Base-by-base conservation (phyloP, 768 basidiomycete species). In the Tulasnella sp. region DNA sequence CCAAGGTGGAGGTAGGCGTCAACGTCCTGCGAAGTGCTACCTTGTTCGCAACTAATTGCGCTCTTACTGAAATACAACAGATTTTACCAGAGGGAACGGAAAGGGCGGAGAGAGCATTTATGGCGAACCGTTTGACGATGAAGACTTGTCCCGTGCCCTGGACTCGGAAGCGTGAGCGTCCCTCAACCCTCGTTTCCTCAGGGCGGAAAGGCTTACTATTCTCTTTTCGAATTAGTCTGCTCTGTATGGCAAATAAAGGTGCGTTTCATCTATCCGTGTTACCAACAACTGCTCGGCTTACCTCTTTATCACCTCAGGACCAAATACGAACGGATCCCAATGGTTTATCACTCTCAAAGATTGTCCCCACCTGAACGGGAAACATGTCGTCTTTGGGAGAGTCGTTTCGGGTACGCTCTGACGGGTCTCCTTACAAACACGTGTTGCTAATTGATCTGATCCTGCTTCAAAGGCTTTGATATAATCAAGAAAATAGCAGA, bases 191-290 rank as follows among this genome's bases (percentile, higher is more conserved):
- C 44, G n/a, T 34, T 36, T 1, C 19, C 14, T 24, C 68, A 52
- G 21, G 36, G 38, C 80, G 71, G 48, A 8, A 48, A 21, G 34
- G 56, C 62, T 42, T 34, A 31, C 8, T 76, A 27, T 24, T 14
- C 7, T 27, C 19, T 39, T 71, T 39, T 56, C 31, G 36, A 71
- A 36, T 68, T 16, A 92, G 91, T 18, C 86, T 97, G 38, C 86
- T 97, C 16, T 94, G 94, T 82, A 97, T 97, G 96, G 95, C 95
- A 14, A 97, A 97, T 84, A 89, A 89, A 81, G 93, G 93, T 3
- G 18, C 73, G 78, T 16, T 79, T 80, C 75, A 80, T 52, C 19
- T 2, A 42, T 24, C 31, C 3, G 16, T 44, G 2, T 3, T 1
- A 56, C 31, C n/a, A 27, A 1, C 2, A 62, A 27, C 31, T 77